Evolutionary conservation across 495 filamentous ascomycete genomes (phyloP), one percentile per base, ranked within the genome.

Genomic region (Massariosphaeria phaeospora): DNA sequence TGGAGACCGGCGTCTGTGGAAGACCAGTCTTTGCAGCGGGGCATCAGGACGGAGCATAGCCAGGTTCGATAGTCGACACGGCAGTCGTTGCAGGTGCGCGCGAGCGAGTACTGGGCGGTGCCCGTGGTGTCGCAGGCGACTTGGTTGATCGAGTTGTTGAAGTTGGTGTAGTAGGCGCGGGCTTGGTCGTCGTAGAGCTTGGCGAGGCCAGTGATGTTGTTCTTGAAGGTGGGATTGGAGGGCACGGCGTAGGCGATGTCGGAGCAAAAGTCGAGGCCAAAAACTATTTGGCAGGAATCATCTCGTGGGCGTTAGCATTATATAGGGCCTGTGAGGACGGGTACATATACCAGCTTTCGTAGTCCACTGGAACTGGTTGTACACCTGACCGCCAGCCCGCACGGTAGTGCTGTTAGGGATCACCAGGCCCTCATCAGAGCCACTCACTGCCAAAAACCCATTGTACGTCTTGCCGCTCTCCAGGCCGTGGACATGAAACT

Each of bases 11-110:
- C 1, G 20, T 17, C 35, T 20, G 27, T 25, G 23, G n/a, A 45
- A 43, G 78, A 82, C 60, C 85, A 91, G 70, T 95, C 91, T 58
- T 82, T 81, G 75, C 93, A 99, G 34, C 87, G 85, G 0, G 93
- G 93, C 59, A 99, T 93, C 12, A 80, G 84, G 29, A 97, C 91
- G 41, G 87, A 81, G 73, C 93, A 99, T 34, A 99, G 82, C 93
- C 93, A 99, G 58, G 82, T 70, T 66, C 88, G 95, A 74, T 99
- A 99, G 5, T 88, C 87, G 1, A 58, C 53, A 7, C 75, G 81
- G 70, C 93, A 99, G 71, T 90, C 79, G 21, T 61, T 62, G 73
- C 93, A 99, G 63, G 68, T 77, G 21, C 81, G 77, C 0, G 80
- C 85, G 27, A 96, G 80, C 1, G 90, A 96, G 72, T 91, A 99